phyloP scores from a whole-genome alignment of 805 yeast genomes.

The Lachancea nothofagi region DNA sequence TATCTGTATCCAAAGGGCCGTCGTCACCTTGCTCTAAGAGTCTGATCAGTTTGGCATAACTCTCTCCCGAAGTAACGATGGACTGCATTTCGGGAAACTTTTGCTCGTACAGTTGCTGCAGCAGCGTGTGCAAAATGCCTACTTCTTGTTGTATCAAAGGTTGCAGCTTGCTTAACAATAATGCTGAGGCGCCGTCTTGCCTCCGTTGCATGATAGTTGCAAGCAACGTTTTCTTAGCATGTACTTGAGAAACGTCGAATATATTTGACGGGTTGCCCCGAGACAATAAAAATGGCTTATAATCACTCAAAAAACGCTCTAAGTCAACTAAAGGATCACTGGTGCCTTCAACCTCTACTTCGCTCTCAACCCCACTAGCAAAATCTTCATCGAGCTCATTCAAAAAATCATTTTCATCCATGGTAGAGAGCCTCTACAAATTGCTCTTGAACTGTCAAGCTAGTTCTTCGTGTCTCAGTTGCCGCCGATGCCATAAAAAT shows the following conservation, averaged over 20 bases:
- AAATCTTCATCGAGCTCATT: constrained; percentile 11
- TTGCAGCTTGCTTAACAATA: constrained; percentile 49
- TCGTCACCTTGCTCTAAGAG: constrained; percentile 44
- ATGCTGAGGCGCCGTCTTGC: constrained; percentile 45
- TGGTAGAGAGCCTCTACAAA: background rate
- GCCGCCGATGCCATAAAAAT: constrained; percentile 3
- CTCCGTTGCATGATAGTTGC: constrained; percentile 3
- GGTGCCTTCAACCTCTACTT: background rate
- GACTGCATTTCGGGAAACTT: constrained; percentile 69
- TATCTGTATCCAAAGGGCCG: constrained; percentile 26
- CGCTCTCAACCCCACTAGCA: constrained; percentile 2
- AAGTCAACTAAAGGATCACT: background rate
- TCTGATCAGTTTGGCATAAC: constrained; percentile 50
- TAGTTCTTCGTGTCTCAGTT: background rate
- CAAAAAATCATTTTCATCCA: constrained; percentile 11
- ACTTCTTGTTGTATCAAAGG: constrained; percentile 54
- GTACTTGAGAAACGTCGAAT: background rate
- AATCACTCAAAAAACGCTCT: background rate
- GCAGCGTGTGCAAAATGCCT: constrained; percentile 40
- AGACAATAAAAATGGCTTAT: constrained; percentile 1
- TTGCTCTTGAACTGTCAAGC: background rate
- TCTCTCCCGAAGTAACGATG: constrained; percentile 54
- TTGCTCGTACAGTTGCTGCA: constrained; percentile 48
- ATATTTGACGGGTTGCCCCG: background rate
- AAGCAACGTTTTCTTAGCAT: background rate